Conservation (phyloP, 2,329 filamentous ascomycete species). For the Aureobasidium mangrovei region DNA sequence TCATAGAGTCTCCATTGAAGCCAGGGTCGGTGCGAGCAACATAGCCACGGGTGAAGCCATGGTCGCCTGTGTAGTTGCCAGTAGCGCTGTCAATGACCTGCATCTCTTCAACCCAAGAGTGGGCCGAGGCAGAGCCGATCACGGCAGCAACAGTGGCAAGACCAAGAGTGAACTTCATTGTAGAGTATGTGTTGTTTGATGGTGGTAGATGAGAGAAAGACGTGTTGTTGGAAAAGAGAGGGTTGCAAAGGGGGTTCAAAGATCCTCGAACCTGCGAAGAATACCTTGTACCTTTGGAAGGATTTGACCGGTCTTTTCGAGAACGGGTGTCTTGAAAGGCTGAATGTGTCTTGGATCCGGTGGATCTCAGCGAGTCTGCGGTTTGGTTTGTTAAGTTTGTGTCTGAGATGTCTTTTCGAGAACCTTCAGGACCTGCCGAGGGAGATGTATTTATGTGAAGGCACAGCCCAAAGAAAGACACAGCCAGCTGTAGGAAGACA, state of each 20-base stretch:
- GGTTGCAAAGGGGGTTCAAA: background rate
- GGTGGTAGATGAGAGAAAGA: conserved; percentile 1
- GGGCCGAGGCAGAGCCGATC: conserved; percentile 37
- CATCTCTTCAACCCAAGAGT: conserved; percentile 78
- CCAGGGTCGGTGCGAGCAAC: conserved; percentile 47
- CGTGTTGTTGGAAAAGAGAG: background rate
- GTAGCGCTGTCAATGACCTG: conserved; percentile 57
- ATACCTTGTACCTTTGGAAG: background rate
- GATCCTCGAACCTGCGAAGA: conserved; percentile 12
- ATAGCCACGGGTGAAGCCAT: conserved; percentile 69
- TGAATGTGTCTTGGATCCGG: background rate
- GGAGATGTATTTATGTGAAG: background rate
- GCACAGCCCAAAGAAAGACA: background rate
- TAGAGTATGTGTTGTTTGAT: background rate
- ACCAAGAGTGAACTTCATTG: background rate
- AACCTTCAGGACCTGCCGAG: conserved; percentile 6
- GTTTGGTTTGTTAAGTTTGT: background rate
- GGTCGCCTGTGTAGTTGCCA: conserved; percentile 60
- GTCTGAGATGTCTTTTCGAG: conserved; percentile 12
- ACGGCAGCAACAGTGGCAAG: background rate
- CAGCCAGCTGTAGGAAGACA: background rate
- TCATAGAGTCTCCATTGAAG: conserved; percentile 48
- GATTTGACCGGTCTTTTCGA: background rate
- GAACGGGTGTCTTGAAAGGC: conserved; percentile 6
- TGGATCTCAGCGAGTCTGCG: background rate